phyloP scores from a whole-genome alignment of 768 basidiomycete genomes.

The Pleurotus citrinopileatus region DNA sequence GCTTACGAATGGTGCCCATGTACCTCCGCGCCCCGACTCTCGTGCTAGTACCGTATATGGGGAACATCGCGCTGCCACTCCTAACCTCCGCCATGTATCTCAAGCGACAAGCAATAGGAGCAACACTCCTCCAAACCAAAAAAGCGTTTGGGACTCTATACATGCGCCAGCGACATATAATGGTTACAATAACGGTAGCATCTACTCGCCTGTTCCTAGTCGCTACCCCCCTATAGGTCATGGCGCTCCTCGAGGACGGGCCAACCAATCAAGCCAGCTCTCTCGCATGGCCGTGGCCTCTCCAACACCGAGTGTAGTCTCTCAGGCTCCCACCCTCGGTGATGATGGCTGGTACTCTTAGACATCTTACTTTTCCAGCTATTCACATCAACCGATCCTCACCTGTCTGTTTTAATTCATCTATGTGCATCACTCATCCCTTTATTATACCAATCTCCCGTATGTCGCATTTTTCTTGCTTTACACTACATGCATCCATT shows the following conservation, averaged over 20 bases:
- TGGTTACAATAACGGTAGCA: constrained; percentile 15
- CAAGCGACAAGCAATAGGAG: constrained; percentile 36
- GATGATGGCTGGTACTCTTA: constrained; percentile 81
- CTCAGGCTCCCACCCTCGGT: constrained; percentile 64
- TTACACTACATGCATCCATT: background rate
- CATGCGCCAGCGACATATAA: constrained; percentile 38
- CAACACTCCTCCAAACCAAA: constrained; percentile 43
- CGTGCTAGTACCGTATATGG: constrained; percentile 64
- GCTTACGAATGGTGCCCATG: constrained; percentile 39
- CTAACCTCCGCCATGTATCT: constrained; percentile 36
- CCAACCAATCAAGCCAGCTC: constrained; percentile 20
- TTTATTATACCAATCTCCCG: constrained; percentile 5
- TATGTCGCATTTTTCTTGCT: constrained; percentile 1
- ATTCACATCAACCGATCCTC: constrained; percentile 7
- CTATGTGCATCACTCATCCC: background rate
- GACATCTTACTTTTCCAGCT: constrained; percentile 12
- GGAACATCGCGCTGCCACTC: constrained; percentile 48
- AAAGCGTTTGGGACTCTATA: constrained; percentile 76
- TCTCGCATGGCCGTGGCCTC: constrained; percentile 42
- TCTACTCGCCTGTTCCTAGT: constrained; percentile 29
- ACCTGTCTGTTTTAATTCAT: constrained; percentile 2
- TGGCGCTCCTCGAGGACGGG: constrained; percentile 32
- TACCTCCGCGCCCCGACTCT: constrained; percentile 68
- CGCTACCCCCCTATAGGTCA: constrained; percentile 34
- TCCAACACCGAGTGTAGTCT: constrained; percentile 76